Evolutionary conservation across 2,329 filamentous ascomycete species (phyloP), one percentile per base, ranked within the genome.

Genomic region (Rhexocercosporidium sp.): DNA sequence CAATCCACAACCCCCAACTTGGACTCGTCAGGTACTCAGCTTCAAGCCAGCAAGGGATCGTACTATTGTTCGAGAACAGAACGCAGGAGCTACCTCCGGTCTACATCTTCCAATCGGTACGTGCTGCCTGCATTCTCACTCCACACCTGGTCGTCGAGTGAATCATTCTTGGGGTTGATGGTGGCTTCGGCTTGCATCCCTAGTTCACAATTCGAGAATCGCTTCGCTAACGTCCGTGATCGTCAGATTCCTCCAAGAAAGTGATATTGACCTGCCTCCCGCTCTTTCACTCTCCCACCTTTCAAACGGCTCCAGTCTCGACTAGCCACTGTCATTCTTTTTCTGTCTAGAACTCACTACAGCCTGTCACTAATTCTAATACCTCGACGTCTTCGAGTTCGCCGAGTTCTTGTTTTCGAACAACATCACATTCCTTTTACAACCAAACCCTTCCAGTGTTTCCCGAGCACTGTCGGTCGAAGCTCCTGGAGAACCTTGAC

Each of bases 401-500:
- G 62, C 46, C 69, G 63, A 71, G 67, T 71, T 70, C 69, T 68
- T 65, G 71, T 75, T 67, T 44, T 66, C 67, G 65, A 72, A 71
- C 70, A 64, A 68, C 70, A 56, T 66, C 66, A 74, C 75, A 74
- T 73, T 77, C 75, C 64, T 74, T 75, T 77, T 74, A 54, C 53
- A 66, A 65, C 59, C 9, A 14, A 70, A 67, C 39, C 62, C 59
- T 49, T 67, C 62, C 72, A 75, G 72, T 73, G 68, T 67, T 68
- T 63, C 67, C 68, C 67, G 65, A 74, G 67, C 69, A 74, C 72
- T 74, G 66, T 72, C 73, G 71, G 74, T 77, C 74, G 74, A 77
- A 78, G 75, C 76, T 78, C 76, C 76, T 74, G 76, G 76, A 70
- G 76, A 77, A 76, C 75, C 59, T 78, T 74, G 75, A 77, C 74